These are phyloP conservation scores for Dipsacomyces acuminosporus DNA, from an alignment of 371 early-diverging fungal species.

Conservation along the genomic window DNA sequence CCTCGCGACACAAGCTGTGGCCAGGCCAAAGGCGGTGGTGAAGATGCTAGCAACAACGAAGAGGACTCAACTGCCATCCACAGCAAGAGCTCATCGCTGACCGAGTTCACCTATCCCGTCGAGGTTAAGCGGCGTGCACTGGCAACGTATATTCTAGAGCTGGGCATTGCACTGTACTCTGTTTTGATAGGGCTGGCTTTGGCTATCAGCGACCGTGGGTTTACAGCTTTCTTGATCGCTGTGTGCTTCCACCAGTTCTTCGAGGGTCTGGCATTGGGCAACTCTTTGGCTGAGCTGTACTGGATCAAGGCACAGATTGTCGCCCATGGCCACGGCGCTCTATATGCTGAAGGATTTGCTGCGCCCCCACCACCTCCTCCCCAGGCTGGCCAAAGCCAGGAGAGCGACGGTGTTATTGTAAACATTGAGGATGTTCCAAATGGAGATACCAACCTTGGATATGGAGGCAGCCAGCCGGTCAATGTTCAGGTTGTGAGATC, in stretches of 20 bases:
- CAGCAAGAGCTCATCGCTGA: neutral
- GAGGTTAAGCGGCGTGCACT: constrained; percentile 28
- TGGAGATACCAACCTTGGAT: neutral
- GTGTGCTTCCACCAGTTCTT: constrained; percentile 82
- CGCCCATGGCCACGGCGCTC: constrained; percentile 11
- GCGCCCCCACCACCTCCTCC: too few relatives aligned
- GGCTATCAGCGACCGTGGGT: constrained; percentile 62
- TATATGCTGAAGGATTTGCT: too few relatives aligned
- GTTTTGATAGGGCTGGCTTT: constrained; percentile 83
- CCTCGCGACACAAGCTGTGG: too few relatives aligned
- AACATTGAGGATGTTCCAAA: too few relatives aligned
- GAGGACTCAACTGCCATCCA: constrained; percentile 24
- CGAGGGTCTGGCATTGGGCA: constrained; percentile 62
- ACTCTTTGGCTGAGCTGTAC: constrained; percentile 56
- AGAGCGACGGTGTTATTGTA: too few relatives aligned
- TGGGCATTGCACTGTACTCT: constrained; percentile 83
- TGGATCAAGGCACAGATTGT: constrained; percentile 43
- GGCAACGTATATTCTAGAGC: constrained; percentile 61
- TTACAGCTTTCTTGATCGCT: constrained; percentile 70
- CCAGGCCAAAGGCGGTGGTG: too few relatives aligned
- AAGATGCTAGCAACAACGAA: neutral
- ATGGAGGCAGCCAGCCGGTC: neutral
- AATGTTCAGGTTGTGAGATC: neutral
- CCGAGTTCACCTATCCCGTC: neutral
- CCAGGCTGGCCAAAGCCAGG: too few relatives aligned